A percentile compares a stretch with the other conserved stretches of the same genome.
Conservation (phyloP, 176 grass and related monocot genomes). For the Oryza brachyantha region DNA sequence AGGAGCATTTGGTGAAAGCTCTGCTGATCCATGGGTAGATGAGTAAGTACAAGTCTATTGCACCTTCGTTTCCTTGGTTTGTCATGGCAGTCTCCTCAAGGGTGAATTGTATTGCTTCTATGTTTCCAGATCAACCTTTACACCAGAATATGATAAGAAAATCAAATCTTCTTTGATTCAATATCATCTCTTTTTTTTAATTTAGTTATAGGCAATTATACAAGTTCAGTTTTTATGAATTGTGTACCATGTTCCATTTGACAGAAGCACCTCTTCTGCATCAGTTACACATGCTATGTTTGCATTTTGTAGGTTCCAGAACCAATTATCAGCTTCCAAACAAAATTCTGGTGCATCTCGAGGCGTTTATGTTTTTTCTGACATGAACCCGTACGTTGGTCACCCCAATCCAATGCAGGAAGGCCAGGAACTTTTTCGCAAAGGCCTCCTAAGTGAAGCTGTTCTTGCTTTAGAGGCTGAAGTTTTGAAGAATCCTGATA, state of each 20-base stretch:
- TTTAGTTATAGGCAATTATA: neutral
- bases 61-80: constrained; percentile 9
- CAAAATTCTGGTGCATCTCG: constrained; percentile 62
- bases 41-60: constrained; percentile 50
- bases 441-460: constrained; percentile 99
- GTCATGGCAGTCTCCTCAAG: neutral
- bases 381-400: constrained; percentile 93
- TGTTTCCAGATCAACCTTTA: constrained; percentile 1
- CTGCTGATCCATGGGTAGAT: constrained; percentile 71
- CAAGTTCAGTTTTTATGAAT: neutral
- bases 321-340: constrained; percentile 56
- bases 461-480: constrained; percentile 98
- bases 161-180: neutral
- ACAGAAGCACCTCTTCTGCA: neutral
- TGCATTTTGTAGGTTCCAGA: constrained; percentile 50
- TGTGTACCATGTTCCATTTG: constrained; percentile 10
- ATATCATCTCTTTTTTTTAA: constrained; percentile 15
- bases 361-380: constrained; percentile 90
- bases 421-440: constrained; percentile 93
- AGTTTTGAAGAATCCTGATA: constrained; percentile 97
- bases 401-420: constrained; percentile 97
- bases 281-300: constrained; percentile 5
- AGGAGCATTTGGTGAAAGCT: constrained; percentile 67
- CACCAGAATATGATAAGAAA: neutral
- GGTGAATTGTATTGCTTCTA: constrained; percentile 8